Evolutionary conservation across 495 filamentous ascomycete genomes (phyloP).

Genomic region (Viridothelium virens): DNA sequence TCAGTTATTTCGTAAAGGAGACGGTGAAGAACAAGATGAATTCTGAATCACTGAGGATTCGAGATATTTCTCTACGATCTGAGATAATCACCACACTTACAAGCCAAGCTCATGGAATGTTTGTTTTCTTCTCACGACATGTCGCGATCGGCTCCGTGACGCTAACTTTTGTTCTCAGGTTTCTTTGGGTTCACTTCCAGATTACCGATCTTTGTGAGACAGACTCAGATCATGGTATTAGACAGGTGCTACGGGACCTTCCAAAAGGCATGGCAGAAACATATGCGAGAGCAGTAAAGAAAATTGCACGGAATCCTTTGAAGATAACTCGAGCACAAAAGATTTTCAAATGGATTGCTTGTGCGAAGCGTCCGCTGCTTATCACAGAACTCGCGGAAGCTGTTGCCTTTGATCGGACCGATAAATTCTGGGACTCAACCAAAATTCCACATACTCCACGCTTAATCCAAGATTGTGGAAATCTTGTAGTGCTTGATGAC

Average conservation of each 20-base stretch:
- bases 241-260: constrained; percentile 21
- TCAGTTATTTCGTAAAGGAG: constrained; percentile 19
- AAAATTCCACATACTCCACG: constrained; percentile 8
- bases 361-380: background rate
- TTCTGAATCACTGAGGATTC: constrained; percentile 18
- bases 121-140: background rate
- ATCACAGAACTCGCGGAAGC: constrained; percentile 9
- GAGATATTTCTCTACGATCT: constrained; percentile 12
- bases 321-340: constrained; percentile 4
- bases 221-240: constrained; percentile 20
- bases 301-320: constrained; percentile 11
- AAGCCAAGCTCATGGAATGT: constrained; percentile 26
- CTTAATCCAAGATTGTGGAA: constrained; percentile 8
- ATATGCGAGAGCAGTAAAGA: constrained; percentile 24
- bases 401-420: constrained; percentile 9
- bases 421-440: constrained; percentile 11
- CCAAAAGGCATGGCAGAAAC: constrained; percentile 24
- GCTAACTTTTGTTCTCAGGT: constrained; percentile 16
- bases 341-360: constrained; percentile 16
- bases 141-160: background rate
- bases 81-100: constrained; percentile 21
- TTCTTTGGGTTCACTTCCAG: constrained; percentile 32
- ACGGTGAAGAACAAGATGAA: constrained; percentile 19
- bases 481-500: constrained; percentile 6
- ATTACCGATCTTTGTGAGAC: constrained; percentile 30